A percentile compares a stretch with the other conserved stretches of the same genome.
phyloP scores from a whole-genome alignment of 306 rosid genomes.

The Rosa persica region DNA sequence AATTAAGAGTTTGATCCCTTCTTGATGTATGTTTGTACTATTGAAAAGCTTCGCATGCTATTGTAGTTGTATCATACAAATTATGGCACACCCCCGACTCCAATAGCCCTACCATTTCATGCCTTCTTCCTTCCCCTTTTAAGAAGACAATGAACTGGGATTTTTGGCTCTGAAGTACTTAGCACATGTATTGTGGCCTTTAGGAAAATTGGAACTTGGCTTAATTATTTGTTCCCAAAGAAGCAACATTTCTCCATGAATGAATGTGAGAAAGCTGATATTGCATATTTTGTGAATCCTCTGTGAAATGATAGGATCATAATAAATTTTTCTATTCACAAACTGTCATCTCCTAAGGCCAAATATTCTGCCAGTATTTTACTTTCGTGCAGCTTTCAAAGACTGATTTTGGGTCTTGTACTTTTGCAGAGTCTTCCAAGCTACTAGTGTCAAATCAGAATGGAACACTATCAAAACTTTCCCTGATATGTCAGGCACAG shows the following conservation, averaged over 20 bases:
- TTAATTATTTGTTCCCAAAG: not conserved
- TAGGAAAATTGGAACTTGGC: not conserved
- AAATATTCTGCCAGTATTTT: not conserved
- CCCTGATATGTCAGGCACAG: slow-evolving; percentile 98
- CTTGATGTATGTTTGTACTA: not conserved
- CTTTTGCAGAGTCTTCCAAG: slow-evolving; percentile 86
- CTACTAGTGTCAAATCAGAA: slow-evolving; percentile 88
- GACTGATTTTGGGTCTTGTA: slow-evolving; percentile 26
- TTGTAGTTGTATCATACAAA: too few species aligned
- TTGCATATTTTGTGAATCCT: not conserved
- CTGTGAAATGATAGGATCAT: not conserved
- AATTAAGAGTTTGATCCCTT: not conserved
- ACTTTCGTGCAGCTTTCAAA: slow-evolving; percentile 7
- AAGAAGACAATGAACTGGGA: not conserved
- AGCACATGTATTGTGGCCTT: slow-evolving; percentile 16
- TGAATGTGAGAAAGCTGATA: slow-evolving; percentile 1
- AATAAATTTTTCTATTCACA: not conserved
- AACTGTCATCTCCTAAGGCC: not conserved
- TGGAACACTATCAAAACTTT: slow-evolving; percentile 91
- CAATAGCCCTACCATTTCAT: not conserved
- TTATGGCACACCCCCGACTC: too few species aligned
- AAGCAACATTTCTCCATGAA: not conserved
- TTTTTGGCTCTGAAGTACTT: not conserved
- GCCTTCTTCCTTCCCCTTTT: not conserved
- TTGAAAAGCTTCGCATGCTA: not conserved